A percentile compares a stretch with the other conserved stretches of the same genome.
Evolutionary conservation across 2,329 filamentous ascomycete genomes (phyloP).

Genomic region (Cladosporium colombiae): DNA sequence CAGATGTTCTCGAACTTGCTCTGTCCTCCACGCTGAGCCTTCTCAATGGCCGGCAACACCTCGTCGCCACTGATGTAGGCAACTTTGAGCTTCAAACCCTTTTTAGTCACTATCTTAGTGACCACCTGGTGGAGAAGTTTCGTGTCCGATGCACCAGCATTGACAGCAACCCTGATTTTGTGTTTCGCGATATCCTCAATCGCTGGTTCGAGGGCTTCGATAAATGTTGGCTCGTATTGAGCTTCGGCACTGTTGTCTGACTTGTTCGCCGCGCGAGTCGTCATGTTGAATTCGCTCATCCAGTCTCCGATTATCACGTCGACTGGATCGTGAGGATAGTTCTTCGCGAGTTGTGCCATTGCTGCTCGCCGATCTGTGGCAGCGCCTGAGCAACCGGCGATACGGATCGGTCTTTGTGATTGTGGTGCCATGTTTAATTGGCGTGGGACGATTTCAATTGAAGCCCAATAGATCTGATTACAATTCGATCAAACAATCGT

Average conservation of each 20-base stretch:
- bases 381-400: slow-evolving; percentile 41
- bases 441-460: neutral
- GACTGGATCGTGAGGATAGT: slow-evolving; percentile 41
- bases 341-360: slow-evolving; percentile 36
- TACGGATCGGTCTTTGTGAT: slow-evolving; percentile 29
- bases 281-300: slow-evolving; percentile 41
- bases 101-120: slow-evolving; percentile 37
- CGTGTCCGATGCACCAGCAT: slow-evolving; percentile 59
- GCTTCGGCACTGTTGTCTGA: slow-evolving; percentile 38
- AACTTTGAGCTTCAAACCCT: slow-evolving; percentile 47
- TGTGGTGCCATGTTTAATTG: neutral
- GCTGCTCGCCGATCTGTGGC: slow-evolving; percentile 43
- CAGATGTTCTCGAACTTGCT: slow-evolving; percentile 38
- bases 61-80: slow-evolving; percentile 52
- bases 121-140: slow-evolving; percentile 52
- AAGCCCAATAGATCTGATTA: too few species aligned
- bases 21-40: slow-evolving; percentile 41
- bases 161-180: slow-evolving; percentile 57
- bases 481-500: neutral
- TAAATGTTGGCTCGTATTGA: slow-evolving; percentile 53
- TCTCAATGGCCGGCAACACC: slow-evolving; percentile 38
- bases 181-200: slow-evolving; percentile 50
- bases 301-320: slow-evolving; percentile 59
- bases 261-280: slow-evolving; percentile 35
- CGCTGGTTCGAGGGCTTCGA: slow-evolving; percentile 50